Conservation (phyloP, 2,329 filamentous ascomycete species). For the Colletotrichum tropicale region DNA sequence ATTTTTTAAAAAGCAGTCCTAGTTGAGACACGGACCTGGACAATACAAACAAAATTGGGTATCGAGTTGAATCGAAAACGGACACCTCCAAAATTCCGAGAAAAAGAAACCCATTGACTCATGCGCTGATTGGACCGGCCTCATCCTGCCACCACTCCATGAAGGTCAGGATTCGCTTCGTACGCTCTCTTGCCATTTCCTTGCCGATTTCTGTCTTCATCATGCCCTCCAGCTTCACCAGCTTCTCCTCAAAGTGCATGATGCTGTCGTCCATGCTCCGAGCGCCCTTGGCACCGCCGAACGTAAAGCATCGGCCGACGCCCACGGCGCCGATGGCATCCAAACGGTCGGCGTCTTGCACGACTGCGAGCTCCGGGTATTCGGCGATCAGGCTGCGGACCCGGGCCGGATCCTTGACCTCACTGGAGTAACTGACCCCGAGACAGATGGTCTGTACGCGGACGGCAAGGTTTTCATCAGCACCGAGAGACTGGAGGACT, state of each 20-base stretch:
- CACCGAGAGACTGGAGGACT: slow-evolving; percentile 62
- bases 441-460: slow-evolving; percentile 75
- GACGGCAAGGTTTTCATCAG: slow-evolving; percentile 59
- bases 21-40: not conserved
- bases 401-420: slow-evolving; percentile 67
- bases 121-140: slow-evolving; percentile 19
- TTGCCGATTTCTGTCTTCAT: slow-evolving; percentile 67
- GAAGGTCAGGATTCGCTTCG: slow-evolving; percentile 55
- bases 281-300: slow-evolving; percentile 68
- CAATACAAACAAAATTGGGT: not conserved
- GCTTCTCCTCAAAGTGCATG: slow-evolving; percentile 78
- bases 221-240: slow-evolving; percentile 67
- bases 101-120: not conserved
- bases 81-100: not conserved
- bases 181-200: slow-evolving; percentile 57
- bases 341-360: slow-evolving; percentile 92
- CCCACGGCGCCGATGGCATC: slow-evolving; percentile 90
- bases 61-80: slow-evolving; percentile 19
- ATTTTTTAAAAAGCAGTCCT: not conserved
- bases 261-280: slow-evolving; percentile 65
- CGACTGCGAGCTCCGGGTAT: slow-evolving; percentile 79
- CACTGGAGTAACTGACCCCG: slow-evolving; percentile 79
- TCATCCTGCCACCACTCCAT: slow-evolving; percentile 65
- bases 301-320: slow-evolving; percentile 79
- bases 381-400: slow-evolving; percentile 65